Percentiles rank a stretch among this genome's conserved stretches.
These are phyloP conservation scores for Talaromyces proteolyticus DNA, from an alignment of 495 filamentous ascomycete genomes.

Conservation along the genomic window DNA sequence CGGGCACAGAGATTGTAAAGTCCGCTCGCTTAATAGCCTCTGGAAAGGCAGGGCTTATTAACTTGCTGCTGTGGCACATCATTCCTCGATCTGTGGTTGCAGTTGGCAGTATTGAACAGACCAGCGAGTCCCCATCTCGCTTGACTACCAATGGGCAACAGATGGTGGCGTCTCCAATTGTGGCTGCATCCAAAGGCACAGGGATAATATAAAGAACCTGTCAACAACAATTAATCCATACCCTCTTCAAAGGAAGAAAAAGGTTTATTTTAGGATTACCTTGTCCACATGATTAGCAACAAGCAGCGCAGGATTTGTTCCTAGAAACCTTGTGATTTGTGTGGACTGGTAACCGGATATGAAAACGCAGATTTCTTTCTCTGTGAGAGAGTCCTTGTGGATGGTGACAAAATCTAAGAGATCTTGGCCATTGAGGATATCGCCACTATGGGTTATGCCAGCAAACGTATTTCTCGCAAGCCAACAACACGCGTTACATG, in stretches of 20 bases:
- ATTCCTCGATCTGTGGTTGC: conserved; percentile 13
- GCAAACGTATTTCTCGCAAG: conserved; percentile 9
- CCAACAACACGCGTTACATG: conserved; percentile 12
- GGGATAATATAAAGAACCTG: conserved; percentile 20
- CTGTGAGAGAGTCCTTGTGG: conserved; percentile 5
- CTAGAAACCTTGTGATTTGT: conserved; percentile 12
- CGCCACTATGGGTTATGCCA: conserved; percentile 4
- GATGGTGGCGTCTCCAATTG: conserved; percentile 21
- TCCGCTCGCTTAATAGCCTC: neutral
- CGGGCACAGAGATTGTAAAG: neutral
- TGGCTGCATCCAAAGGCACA: conserved; percentile 18
- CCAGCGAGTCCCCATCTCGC: conserved; percentile 13
- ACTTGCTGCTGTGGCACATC: neutral
- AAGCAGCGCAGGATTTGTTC: conserved; percentile 16
- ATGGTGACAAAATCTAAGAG: conserved; percentile 15
- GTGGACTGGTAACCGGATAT: conserved; percentile 16
- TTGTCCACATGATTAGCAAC: conserved; percentile 20
- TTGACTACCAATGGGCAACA: conserved; percentile 21
- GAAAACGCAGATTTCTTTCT: conserved; percentile 16
- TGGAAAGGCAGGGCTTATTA: neutral
- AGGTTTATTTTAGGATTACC: conserved; percentile 8
- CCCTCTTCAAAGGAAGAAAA: neutral
- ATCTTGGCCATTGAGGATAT: neutral
- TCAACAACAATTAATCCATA: neutral
- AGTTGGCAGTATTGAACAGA: conserved; percentile 19